These are phyloP conservation scores for Penicillium decumbens DNA, from an alignment of 2,329 filamentous ascomycete species.

Conservation along the genomic window DNA sequence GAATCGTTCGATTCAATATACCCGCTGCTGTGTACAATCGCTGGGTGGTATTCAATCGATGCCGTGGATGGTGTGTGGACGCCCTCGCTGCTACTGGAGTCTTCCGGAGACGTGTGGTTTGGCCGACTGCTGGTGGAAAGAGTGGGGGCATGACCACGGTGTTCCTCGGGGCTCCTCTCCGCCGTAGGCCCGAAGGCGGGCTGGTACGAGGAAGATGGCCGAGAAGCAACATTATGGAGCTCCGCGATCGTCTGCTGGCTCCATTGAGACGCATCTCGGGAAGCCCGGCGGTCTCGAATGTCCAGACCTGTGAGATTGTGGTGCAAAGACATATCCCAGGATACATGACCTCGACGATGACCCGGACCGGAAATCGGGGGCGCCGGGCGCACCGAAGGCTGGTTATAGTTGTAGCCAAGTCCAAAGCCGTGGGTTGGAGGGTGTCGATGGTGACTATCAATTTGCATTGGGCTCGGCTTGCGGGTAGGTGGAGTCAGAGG, in stretches of 20 bases:
- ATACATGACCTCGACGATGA: constrained; percentile 45
- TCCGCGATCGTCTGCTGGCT: constrained; percentile 44
- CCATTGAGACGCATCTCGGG: constrained; percentile 41
- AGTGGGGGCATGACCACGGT: constrained; percentile 28
- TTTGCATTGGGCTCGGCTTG: constrained; percentile 69
- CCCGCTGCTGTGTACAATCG: constrained; percentile 47
- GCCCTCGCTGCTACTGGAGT: constrained; percentile 48
- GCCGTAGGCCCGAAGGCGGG: constrained; percentile 25
- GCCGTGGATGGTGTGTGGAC: constrained; percentile 47
- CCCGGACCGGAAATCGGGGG: constrained; percentile 44
- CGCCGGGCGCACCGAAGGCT: constrained; percentile 34
- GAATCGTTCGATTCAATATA: constrained; percentile 44
- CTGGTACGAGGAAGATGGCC: constrained; percentile 34
- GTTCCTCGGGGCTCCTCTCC: constrained; percentile 26
- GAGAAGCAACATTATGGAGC: constrained; percentile 37
- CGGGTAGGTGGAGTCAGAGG: constrained; percentile 60
- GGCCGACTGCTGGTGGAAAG: constrained; percentile 28
- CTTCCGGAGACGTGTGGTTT: constrained; percentile 44
- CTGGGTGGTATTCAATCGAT: constrained; percentile 46
- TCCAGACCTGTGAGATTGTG: constrained; percentile 43
- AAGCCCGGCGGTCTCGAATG: constrained; percentile 35
- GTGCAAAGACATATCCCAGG: constrained; percentile 47
- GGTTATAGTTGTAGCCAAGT: constrained; percentile 34
- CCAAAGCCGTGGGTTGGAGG: constrained; percentile 29
- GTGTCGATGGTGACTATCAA: constrained; percentile 52